Base-by-base conservation (phyloP, 164 flowering plant genomes). In the Pachysandra terminalis region DNA sequence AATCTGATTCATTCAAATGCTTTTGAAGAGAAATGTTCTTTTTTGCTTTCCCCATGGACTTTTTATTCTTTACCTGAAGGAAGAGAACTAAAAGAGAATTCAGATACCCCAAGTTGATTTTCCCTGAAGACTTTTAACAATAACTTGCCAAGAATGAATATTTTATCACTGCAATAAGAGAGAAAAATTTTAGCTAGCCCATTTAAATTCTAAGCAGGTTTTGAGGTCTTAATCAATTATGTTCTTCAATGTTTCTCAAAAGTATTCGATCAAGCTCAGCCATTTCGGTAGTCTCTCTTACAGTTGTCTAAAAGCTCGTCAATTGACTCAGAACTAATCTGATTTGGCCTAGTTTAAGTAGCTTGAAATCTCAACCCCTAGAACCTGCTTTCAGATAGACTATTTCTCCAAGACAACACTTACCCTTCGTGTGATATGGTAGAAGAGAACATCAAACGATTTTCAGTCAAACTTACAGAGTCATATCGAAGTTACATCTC, bases 31-130 rank as follows among this genome's bases (percentile, higher is more conserved):
- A 57, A 51, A 48, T 77, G 71, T 77, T 78, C 73, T 84, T 87
- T 73, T 71, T 79, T 48, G 75, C 19, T 59, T 28, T 72, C n/a
- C 53, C 66, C 25, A 17, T 15, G 21, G 75, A 55, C 21, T 25
- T 71, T 65, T 60, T 79, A 14, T 53, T 83, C 75, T 83, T 82
- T 56, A 64, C 79, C 88, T 85, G 82, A 49, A 76, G 59, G 2
- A 68, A 64, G 40, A 59, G 64, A 65, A 26, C n/a, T 24, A 16
- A 6, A 19, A 68, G 19, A 61, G 21, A 56, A 9, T 40, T 68
- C 41, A 59, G 15, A 45, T 10, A 45, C 51, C 10, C 15, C 51
- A 15, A 45, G 51, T 45, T 45, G 6, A 5, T 45, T 12, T 45
- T 10, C 51, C 14, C 17, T 45, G 17, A 45, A 45, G 1, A 45